phyloP scores from a whole-genome alignment of 306 rosid species.

The Comarum palustre region DNA sequence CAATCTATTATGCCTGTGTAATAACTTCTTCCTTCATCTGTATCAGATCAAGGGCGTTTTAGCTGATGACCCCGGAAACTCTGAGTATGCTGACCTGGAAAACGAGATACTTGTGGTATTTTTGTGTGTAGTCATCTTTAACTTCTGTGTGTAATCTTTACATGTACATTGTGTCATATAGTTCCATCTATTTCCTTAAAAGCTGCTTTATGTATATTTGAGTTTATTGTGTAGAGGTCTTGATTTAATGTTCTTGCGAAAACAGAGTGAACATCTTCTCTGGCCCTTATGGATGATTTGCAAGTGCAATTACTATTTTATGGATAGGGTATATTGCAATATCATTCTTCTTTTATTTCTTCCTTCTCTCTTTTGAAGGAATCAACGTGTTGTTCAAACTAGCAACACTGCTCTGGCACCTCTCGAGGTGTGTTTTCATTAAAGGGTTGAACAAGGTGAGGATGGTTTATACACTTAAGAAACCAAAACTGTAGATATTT shows the following conservation, averaged over 20 bases:
- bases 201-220: conserved; percentile 5
- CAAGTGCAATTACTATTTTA: conserved; percentile 11
- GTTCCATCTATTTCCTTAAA: conserved; percentile 2
- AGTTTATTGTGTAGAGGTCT: neutral
- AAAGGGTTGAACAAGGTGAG: conserved; percentile 52
- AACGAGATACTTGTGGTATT: conserved; percentile 83
- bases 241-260: conserved; percentile 10
- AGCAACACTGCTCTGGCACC: conserved; percentile 46
- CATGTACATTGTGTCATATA: neutral
- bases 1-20: neutral
- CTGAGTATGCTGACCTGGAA: conserved; percentile 90
- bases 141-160: conserved; percentile 5
- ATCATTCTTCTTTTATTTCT: conserved; percentile 38
- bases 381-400: conserved; percentile 43
- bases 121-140: neutral
- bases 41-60: conserved; percentile 70
- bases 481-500: conserved; percentile 39
- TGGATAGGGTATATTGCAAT: conserved; percentile 36
- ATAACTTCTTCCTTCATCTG: conserved; percentile 13
- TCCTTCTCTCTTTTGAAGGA: conserved; percentile 56
- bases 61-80: conserved; percentile 66
- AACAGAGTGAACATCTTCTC: conserved; percentile 23
- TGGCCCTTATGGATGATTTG: conserved; percentile 23
- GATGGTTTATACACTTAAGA: conserved; percentile 32
- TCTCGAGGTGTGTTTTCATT: conserved; percentile 39